Conservation (phyloP, 2,329 filamentous ascomycete genomes). For the Samsoniella hepiali region DNA sequence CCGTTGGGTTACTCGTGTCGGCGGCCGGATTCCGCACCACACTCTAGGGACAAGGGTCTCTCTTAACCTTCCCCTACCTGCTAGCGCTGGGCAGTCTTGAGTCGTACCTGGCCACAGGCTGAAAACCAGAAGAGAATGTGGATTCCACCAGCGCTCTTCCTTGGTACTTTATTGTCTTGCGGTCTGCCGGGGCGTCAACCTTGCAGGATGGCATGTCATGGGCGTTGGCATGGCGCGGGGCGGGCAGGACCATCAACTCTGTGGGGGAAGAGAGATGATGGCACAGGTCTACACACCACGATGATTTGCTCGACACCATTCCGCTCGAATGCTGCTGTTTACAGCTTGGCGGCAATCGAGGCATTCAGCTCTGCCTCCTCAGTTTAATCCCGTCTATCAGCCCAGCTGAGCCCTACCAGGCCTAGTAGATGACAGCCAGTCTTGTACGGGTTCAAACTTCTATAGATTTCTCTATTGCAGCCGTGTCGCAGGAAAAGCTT, state of each 20-base stretch:
- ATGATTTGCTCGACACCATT: neutral
- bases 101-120: neutral
- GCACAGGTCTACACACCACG: neutral
- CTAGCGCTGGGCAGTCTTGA: neutral
- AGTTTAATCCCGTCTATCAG: neutral
- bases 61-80: neutral
- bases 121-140: neutral
- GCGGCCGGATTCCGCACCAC: conserved; percentile 14
- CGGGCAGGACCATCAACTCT: conserved; percentile 1
- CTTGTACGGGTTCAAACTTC: too few species aligned
- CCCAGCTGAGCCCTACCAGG: neutral
- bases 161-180: neutral
- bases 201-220: neutral
- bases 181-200: neutral
- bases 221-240: neutral
- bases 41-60: neutral
- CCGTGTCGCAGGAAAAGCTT: neutral
- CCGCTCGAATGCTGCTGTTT: neutral
- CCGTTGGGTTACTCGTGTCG: conserved; percentile 13
- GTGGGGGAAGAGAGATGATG: neutral
- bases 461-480: neutral
- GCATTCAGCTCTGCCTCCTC: conserved; percentile 1
- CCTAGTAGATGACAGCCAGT: too few species aligned
- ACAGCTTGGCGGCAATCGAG: neutral
- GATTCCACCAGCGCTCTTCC: neutral